Percentiles rank a stretch among this genome's conserved stretches.
These are phyloP conservation scores for Glonium stellatum DNA, from an alignment of 495 filamentous ascomycete genomes.

Conservation along the genomic window DNA sequence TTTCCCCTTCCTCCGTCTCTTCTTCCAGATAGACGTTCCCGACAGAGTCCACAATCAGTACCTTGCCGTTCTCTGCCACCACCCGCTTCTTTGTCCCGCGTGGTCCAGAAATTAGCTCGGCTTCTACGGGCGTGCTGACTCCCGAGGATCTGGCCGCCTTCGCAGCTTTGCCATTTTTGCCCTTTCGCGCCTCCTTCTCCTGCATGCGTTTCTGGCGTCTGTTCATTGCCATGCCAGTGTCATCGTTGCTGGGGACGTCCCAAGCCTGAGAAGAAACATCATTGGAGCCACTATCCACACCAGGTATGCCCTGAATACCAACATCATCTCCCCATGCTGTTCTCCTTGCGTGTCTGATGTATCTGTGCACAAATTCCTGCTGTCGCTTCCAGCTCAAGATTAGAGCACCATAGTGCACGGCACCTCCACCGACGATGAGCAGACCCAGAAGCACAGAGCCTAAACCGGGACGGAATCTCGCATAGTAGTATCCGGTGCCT, in stretches of 20 bases:
- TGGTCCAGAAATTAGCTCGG: slow-evolving; percentile 38
- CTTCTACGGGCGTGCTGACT: slow-evolving; percentile 37
- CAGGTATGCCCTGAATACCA: slow-evolving; percentile 60
- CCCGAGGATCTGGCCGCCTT: slow-evolving; percentile 38
- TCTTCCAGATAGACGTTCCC: slow-evolving; percentile 93
- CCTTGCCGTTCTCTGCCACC: slow-evolving; percentile 88
- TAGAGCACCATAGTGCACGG: slow-evolving; percentile 75
- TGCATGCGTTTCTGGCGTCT: slow-evolving; percentile 80
- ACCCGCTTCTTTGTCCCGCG: slow-evolving; percentile 72
- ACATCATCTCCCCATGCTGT: slow-evolving; percentile 82
- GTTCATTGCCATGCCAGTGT: slow-evolving; percentile 52
- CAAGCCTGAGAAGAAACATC: slow-evolving; percentile 33
- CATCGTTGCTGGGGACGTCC: slow-evolving; percentile 35
- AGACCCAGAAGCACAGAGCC: slow-evolving; percentile 75
- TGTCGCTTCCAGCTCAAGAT: slow-evolving; percentile 81
- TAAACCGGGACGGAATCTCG: slow-evolving; percentile 80
- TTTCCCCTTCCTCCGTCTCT: slow-evolving; percentile 75
- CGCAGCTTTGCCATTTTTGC: slow-evolving; percentile 39
- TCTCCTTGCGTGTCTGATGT: slow-evolving; percentile 81
- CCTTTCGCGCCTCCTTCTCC: slow-evolving; percentile 62
- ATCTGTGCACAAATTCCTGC: slow-evolving; percentile 80
- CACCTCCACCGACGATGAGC: slow-evolving; percentile 79
- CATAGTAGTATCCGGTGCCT: slow-evolving; percentile 97
- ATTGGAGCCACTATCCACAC: slow-evolving; percentile 47
- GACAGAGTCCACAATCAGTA: slow-evolving; percentile 81